Conservation (phyloP, 306 rosid genomes). For the Sicyos edulis region DNA sequence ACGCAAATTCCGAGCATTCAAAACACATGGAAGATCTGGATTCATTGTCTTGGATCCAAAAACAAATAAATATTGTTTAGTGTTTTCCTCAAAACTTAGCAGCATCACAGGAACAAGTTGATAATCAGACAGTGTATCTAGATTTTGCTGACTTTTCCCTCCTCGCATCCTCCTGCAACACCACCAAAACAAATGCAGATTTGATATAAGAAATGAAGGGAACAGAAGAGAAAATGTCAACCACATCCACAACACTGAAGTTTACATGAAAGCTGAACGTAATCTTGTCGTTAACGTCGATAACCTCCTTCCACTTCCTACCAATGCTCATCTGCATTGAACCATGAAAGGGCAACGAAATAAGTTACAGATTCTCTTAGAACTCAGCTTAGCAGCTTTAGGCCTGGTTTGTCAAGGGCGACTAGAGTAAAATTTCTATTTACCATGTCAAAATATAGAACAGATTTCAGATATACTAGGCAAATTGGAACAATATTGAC, state of each 20-base stretch:
- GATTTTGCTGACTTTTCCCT: conserved; percentile 53
- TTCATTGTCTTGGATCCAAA: no score
- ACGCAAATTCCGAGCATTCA: neutral
- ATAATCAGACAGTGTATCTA: conserved; percentile 52
- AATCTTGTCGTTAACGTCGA: conserved; percentile 64
- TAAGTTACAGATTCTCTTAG: neutral
- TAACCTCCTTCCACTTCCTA: conserved; percentile 93
- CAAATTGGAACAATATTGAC: no score
- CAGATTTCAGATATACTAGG: neutral
- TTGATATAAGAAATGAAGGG: neutral
- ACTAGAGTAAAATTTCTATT: neutral
- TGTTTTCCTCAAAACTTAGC: conserved; percentile 12
- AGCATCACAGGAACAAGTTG: neutral
- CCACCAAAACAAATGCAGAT: conserved; percentile 19
- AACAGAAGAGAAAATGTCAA: neutral
- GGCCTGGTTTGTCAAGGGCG: no score
- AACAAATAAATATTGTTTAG: neutral
- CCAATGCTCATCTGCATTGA: conserved; percentile 79
- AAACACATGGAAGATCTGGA: conserved; percentile 10
- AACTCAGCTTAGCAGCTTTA: neutral
- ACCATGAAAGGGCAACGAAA: neutral
- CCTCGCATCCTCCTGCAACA: conserved; percentile 72
- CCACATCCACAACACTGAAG: neutral
- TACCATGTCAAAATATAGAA: neutral
- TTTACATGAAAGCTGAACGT: conserved; percentile 71